Evolutionary conservation across 2,329 filamentous ascomycete species (phyloP).

Genomic region (Xylaria sp.): DNA sequence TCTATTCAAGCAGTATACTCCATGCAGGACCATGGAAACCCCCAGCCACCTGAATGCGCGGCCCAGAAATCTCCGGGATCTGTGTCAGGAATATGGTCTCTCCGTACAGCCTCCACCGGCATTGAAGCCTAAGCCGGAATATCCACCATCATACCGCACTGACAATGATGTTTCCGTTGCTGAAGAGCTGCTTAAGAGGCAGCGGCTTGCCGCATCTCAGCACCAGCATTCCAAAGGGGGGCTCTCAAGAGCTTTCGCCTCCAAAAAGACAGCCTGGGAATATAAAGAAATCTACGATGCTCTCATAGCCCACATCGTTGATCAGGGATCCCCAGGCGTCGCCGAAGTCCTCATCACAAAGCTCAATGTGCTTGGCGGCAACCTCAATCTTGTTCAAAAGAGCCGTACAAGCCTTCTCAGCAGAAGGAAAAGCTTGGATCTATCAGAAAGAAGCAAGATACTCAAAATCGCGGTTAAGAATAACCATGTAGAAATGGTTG

Average conservation of each 20-base stretch:
- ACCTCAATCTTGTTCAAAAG: conserved; percentile 61
- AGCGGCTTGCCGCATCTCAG: conserved; percentile 51
- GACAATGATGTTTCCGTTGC: conserved; percentile 62
- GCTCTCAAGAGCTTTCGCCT: conserved; percentile 58
- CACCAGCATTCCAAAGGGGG: conserved; percentile 54
- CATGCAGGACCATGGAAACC: conserved; percentile 42
- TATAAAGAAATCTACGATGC: conserved; percentile 64
- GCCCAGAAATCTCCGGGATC: conserved; percentile 60
- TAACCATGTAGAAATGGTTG: conserved; percentile 63
- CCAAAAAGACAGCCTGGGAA: conserved; percentile 64
- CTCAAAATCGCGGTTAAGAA: conserved; percentile 63
- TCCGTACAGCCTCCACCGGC: conserved; percentile 53
- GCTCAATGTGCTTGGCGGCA: conserved; percentile 61
- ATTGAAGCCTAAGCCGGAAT: conserved; percentile 56
- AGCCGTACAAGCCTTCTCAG: conserved; percentile 61
- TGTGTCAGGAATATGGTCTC: conserved; percentile 64
- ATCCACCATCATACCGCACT: conserved; percentile 57
- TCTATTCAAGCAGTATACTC: conserved; percentile 7
- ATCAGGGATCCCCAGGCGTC: conserved; percentile 62
- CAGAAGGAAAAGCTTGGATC: conserved; percentile 62
- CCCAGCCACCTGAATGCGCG: conserved; percentile 51
- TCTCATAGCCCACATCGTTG: conserved; percentile 61
- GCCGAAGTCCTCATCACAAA: conserved; percentile 66
- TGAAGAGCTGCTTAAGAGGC: conserved; percentile 65
- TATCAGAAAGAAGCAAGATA: conserved; percentile 62